Percentiles rank a stretch among this genome's conserved stretches.
phyloP scores from a whole-genome alignment of 345 rosid species.

The Eucalyptus polybractea region DNA sequence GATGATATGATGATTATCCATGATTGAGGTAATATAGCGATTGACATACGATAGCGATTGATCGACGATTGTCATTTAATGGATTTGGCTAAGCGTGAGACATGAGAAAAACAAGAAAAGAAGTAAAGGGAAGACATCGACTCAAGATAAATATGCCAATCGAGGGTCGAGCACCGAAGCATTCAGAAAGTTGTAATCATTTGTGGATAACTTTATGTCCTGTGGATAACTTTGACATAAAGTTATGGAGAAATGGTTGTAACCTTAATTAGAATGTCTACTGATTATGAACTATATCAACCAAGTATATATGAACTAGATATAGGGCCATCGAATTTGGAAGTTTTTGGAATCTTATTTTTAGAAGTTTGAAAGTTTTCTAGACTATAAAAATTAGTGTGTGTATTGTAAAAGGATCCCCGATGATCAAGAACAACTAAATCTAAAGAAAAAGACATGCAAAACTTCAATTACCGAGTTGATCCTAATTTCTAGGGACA shows the following conservation, averaged over 20 bases:
- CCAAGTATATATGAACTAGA: too few relatives aligned
- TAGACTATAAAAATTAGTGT: not conserved
- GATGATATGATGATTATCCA: not conserved
- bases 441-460: too few relatives aligned
- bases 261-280: not conserved
- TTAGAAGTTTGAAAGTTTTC: too few relatives aligned
- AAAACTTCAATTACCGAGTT: not conserved
- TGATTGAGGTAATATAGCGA: not conserved
- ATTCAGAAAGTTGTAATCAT: not conserved
- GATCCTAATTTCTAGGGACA: not conserved
- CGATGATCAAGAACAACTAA: not conserved
- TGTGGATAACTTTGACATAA: not conserved
- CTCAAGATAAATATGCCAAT: not conserved
- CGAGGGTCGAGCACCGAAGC: not conserved
- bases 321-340: too few relatives aligned
- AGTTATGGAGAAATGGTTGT: not conserved
- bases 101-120: not conserved
- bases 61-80: not conserved
- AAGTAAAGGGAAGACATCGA: not conserved
- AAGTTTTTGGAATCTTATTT: too few relatives aligned
- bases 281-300: not conserved
- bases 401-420: not conserved
- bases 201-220: not conserved
- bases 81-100: not conserved
- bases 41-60: not conserved